Evolutionary conservation across 768 basidiomycete genomes (phyloP), one percentile per base, ranked within the genome.

Genomic region (Xerocomellus intermedius): DNA sequence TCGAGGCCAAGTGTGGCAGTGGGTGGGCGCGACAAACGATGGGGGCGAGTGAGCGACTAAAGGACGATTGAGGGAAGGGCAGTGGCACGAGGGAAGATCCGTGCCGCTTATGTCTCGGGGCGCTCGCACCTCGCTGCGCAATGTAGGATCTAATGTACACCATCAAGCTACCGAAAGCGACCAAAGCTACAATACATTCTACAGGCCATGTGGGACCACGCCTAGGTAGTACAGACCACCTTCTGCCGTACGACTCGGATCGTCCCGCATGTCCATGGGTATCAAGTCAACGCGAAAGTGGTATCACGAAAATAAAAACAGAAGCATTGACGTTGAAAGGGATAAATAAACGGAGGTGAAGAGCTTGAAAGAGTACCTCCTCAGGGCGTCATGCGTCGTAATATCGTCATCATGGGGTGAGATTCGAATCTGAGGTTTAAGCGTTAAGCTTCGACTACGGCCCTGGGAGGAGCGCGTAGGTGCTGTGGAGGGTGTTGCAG

Each of bases 221-320:
- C 4, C 13, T 2, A 12, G 5, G 9, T 8, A 50, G 12, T 10
- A 16, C 4, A 50, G 26, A 26, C 26, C 6, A 5, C 26, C 6
- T 26, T 4, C 7, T 26, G 26, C 24, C 17, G 26, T 8, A 26
- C 16, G 17, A 9, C 19, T 47, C 9, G 22, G 6, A 33, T 21
- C 10, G 22, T 42, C 19, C 9, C 17, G 32, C 10, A 19, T 10
- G 8, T 42, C 42, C 14, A 26, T 8, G 54, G 50, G 60, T 61
- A 56, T 61, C 53, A 21, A 39, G 26, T 46, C 13, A 16, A 36
- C 3, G 7, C 22, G 16, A 26, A 37, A 22, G 37, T 41, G 50
- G 58, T 60, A 49, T 56, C 58, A 35, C 38, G 41, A 24, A 37
- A 13, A 13, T 8, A 35, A 28, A 3, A 13, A n/a, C 13, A 39